Base-by-base conservation (phyloP, 441 rosid species). In the Gossypium trilobum region DNA sequence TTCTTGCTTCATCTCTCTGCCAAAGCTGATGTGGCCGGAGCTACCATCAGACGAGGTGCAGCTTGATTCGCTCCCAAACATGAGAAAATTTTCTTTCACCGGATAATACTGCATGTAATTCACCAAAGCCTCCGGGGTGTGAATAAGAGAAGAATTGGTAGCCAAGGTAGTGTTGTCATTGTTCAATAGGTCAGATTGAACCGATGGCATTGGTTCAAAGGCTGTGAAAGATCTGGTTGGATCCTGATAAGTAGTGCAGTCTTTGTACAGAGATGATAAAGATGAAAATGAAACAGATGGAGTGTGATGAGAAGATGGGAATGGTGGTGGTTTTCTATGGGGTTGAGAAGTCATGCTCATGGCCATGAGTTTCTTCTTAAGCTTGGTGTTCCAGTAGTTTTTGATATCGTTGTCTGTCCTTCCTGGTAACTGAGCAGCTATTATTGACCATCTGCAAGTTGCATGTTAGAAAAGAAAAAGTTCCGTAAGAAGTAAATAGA, bases 311-410 rank as follows among this genome's bases (percentile, higher is more conserved):
- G 77, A 56, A 66, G 84, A 71, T 55, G 83, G 73, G 66, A 80
- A 74, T 72, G 83, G 71, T 14, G 78, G 71, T 68, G 86, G 70
- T 69, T 80, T 85, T 71, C 74, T 77, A 33, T 81, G 87, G 25
- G 82, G 72, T 11, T 77, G 79, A 68, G 85, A 77, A 64, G 75
- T 68, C 73, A 80, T 72, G 7, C 10, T 17, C 58, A 52, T 52
- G 44, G 82, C 85, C 84, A 87, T 77, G 68, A 87, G 85, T 67
- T 82, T 86, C 81, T 84, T 86, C 85, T 83, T 86, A 33, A 86
- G 87, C 83, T 86, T 86, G 70, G 89, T 86, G 85, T 84, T 86
- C 89, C 87, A 86, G 76, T 84, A 81, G 81, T 86, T 86, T 71
- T 86, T 86, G 65, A 86, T 82, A 77, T 86, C 89, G 27, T 86